phyloP scores from a whole-genome alignment of 176 grass and related monocot species.

The Oryza rufipogon region DNA sequence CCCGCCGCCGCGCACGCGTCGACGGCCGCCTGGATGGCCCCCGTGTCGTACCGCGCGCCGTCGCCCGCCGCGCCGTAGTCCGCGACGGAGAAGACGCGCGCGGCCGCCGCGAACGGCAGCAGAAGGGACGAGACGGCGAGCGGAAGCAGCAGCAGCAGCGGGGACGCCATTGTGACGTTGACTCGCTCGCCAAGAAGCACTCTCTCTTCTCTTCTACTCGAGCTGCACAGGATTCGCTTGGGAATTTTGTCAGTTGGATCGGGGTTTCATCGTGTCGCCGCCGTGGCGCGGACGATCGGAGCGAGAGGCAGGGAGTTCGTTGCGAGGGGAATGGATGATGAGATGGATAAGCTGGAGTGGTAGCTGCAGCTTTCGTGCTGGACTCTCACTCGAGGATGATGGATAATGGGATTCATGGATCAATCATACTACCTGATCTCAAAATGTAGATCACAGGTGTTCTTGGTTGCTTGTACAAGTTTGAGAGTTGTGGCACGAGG shows the following conservation, averaged over 20 bases:
- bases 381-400: too few species aligned
- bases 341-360: neutral
- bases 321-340: neutral
- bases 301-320: too few species aligned
- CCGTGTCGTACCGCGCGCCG: slow-evolving; percentile 67
- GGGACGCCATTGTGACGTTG: slow-evolving; percentile 40
- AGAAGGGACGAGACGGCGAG: slow-evolving; percentile 9
- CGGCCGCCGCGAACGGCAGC: neutral
- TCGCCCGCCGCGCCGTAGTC: slow-evolving; percentile 80
- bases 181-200: neutral
- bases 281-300: too few species aligned
- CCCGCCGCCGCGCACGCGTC: slow-evolving; percentile 61
- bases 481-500: too few species aligned
- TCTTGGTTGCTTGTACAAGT: too few species aligned
- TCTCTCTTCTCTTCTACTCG: neutral
- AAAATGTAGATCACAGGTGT: too few species aligned
- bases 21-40: slow-evolving; percentile 72
- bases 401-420: too few species aligned
- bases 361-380: too few species aligned
- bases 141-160: neutral
- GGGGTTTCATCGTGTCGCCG: neutral
- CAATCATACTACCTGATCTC: too few species aligned
- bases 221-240: neutral
- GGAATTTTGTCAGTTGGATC: neutral
- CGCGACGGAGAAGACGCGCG: slow-evolving; percentile 60